Percentiles rank a stretch among this genome's conserved stretches.
These are phyloP conservation scores for Zychaea mexicana DNA, from an alignment of 371 early-diverging fungal species.

Conservation along the genomic window DNA sequence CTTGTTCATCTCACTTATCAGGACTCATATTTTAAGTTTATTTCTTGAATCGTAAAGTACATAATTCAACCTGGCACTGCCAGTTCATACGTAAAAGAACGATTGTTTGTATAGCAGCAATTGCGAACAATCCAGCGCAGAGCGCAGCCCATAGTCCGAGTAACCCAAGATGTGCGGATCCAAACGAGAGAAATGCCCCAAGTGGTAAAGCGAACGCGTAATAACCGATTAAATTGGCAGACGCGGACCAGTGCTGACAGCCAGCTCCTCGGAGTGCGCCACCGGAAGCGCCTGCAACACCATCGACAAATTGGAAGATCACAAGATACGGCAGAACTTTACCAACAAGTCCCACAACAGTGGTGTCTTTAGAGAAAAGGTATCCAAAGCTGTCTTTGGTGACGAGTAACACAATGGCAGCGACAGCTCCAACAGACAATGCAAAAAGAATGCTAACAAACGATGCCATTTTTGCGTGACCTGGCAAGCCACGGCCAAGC, in stretches of 20 bases:
- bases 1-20: neutral
- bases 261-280: conserved; percentile 68
- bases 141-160: conserved; percentile 68
- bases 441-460: conserved; percentile 73
- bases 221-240: conserved; percentile 56
- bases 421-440: conserved; percentile 60
- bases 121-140: conserved; percentile 36
- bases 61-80: neutral
- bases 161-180: conserved; percentile 38
- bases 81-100: neutral
- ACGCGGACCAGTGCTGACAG: conserved; percentile 61
- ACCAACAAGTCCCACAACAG: conserved; percentile 64
- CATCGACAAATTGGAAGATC: conserved; percentile 71
- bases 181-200: conserved; percentile 56
- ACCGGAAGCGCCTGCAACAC: conserved; percentile 57
- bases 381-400: conserved; percentile 50
- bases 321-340: conserved; percentile 74
- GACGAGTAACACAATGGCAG: conserved; percentile 43
- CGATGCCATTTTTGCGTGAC: conserved; percentile 71
- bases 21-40: neutral
- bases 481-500: conserved; percentile 60
- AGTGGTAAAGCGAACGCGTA: conserved; percentile 61
- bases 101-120: neutral
- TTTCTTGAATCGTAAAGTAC: neutral
- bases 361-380: conserved; percentile 61